A percentile compares a stretch with the other conserved stretches of the same genome.
Conservation (phyloP, 129 eudicot species). For the Centaurea solstitialis region DNA sequence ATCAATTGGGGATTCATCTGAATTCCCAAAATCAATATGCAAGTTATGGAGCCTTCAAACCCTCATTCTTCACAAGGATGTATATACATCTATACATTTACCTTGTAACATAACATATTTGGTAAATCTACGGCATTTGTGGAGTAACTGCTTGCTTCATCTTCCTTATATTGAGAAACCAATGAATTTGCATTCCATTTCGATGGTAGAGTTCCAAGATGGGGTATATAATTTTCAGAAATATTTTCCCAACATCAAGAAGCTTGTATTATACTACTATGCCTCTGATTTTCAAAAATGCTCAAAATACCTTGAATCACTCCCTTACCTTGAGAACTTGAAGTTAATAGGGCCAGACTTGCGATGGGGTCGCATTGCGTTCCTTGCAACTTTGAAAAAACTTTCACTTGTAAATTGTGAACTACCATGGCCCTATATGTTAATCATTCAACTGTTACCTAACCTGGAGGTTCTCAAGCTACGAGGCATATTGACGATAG, state of each 20-base stretch:
- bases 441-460: conserved; percentile 10
- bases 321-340: no score
- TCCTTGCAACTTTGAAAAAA: background rate
- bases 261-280: no score
- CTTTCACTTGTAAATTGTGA: conserved; percentile 9
- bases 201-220: background rate
- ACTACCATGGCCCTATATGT: conserved; percentile 10
- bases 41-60: background rate
- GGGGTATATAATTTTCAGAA: no score
- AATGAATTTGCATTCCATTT: background rate
- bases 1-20: background rate
- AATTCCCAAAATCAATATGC: background rate
- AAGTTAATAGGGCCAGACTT: no score
- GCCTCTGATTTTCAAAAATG: no score
- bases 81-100: no score
- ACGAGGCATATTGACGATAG: background rate
- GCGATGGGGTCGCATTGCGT: no score
- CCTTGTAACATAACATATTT: background rate
- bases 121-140: background rate
- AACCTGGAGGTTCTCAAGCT: conserved; percentile 21
- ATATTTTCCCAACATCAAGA: no score
- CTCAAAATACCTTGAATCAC: no score
- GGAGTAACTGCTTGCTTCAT: background rate
- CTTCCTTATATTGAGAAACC: background rate
- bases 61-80: no score